Percentiles rank a stretch among this genome's conserved stretches.
Evolutionary conservation across 306 rosid species (phyloP).

Genomic region (Lablab purpureus): DNA sequence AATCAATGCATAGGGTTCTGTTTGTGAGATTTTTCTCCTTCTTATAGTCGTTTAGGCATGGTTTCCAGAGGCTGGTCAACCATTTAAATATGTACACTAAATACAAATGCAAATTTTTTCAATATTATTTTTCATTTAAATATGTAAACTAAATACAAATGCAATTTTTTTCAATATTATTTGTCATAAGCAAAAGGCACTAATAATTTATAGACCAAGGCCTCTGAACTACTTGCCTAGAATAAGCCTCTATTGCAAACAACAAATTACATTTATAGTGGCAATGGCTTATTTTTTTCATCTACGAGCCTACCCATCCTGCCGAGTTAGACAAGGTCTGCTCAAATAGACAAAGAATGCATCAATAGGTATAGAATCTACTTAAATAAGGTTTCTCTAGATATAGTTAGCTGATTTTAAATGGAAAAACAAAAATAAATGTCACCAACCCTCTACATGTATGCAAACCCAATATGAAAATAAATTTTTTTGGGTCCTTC

Average conservation of each 20-base stretch:
- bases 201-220: background rate
- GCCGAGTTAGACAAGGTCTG: too few species aligned
- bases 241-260: background rate
- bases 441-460: conserved; percentile 9
- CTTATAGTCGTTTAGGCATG: background rate
- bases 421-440: conserved; percentile 7
- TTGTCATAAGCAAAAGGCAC: background rate
- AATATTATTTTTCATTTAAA: too few species aligned
- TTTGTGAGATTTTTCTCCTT: background rate
- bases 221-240: background rate
- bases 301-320: too few species aligned
- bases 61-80: background rate
- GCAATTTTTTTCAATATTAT: too few species aligned
- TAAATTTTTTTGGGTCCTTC: background rate
- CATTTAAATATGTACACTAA: background rate
- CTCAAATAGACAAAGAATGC: background rate
- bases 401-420: background rate
- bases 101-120: too few species aligned
- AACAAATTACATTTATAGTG: background rate
- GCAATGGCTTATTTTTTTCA: background rate
- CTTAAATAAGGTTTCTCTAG: background rate
- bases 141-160: background rate
- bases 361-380: background rate
- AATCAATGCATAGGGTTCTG: background rate
- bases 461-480: background rate